A percentile compares a stretch with the other conserved stretches of the same genome.
phyloP scores from a whole-genome alignment of 176 grass and related monocot genomes.

The sorghum (Sorghum bicolor) region Sorghum_bicolor_NCBIv3 NC_012876.2:65262501-65263000 shows the following conservation, averaged over 20 bases:
- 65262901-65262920: slow-evolving; percentile 30
- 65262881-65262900: slow-evolving; percentile 41
- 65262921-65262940: slow-evolving; percentile 36
- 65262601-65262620: slow-evolving; percentile 29
- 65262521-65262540: not conserved
- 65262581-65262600: slow-evolving; percentile 45
- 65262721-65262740: slow-evolving; percentile 49
- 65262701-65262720: slow-evolving; percentile 79
- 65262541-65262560: slow-evolving; percentile 1
- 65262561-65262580: not conserved
- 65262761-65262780: slow-evolving; percentile 68
- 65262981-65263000: slow-evolving; percentile 31
- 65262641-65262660: slow-evolving; percentile 77
- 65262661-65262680: slow-evolving; percentile 48
- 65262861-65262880: slow-evolving; percentile 36
- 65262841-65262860: slow-evolving; percentile 39
- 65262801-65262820: slow-evolving; percentile 40
- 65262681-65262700: slow-evolving; percentile 47
- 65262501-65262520: not conserved
- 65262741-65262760: slow-evolving; percentile 30
- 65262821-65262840: slow-evolving; percentile 59
- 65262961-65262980: slow-evolving; percentile 22
- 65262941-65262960: slow-evolving; percentile 29
- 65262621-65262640: slow-evolving; percentile 67
- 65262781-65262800: slow-evolving; percentile 46